Percentiles rank a stretch among this genome's conserved stretches.
phyloP scores from a whole-genome alignment of 129 eudicot species.

The Helianthus tuberosus region DNA sequence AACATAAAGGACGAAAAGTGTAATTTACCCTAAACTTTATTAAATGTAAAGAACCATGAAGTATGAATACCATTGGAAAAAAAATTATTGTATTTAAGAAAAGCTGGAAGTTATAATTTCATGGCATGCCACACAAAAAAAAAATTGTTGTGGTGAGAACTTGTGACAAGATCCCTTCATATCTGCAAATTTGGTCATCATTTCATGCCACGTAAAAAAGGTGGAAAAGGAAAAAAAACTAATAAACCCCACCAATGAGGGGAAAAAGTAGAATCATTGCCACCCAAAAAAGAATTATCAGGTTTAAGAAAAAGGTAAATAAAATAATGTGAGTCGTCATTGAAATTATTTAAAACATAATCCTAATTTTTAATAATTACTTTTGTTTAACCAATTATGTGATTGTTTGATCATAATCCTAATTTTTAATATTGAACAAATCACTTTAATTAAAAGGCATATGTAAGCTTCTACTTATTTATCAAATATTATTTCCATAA shows the following conservation, averaged over 20 bases:
- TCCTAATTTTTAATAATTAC: no score
- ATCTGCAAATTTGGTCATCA: slow-evolving; percentile 23
- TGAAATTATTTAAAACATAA: neutral
- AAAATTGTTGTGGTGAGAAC: neutral
- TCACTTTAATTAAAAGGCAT: neutral
- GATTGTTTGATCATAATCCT: no score
- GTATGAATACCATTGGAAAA: no score
- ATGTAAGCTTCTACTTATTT: no score
- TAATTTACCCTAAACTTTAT: neutral
- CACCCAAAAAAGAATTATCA: neutral
- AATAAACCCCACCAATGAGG: slow-evolving; percentile 10
- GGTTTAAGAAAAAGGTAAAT: neutral
- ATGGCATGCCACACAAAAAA: neutral
- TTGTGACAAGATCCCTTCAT: slow-evolving; percentile 32
- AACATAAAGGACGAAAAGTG: no score
- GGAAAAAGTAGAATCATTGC: neutral
- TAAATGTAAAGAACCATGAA: neutral
- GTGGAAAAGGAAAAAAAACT: neutral
- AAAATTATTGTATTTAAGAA: no score
- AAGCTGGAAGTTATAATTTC: no score
- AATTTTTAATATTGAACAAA: no score
- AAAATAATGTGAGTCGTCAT: neutral
- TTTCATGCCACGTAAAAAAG: slow-evolving; percentile 20
- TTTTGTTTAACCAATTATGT: no score
- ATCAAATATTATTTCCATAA: no score